These are phyloP conservation scores for Stellera chamaejasme DNA, from an alignment of 345 rosid species.

Conservation along the genomic window DNA sequence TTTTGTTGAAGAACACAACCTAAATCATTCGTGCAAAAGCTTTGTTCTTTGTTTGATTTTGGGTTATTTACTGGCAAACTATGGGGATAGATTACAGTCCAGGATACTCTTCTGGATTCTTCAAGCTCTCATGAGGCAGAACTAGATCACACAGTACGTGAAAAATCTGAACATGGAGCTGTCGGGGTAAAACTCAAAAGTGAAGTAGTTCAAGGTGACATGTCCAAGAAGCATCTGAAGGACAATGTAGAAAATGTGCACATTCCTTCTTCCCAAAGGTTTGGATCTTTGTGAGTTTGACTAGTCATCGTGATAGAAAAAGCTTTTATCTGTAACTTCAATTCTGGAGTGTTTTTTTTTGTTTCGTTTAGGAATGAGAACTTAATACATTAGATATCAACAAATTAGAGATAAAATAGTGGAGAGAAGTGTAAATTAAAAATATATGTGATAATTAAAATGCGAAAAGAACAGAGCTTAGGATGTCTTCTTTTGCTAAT, in stretches of 20 bases:
- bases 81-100: slow-evolving; percentile 41
- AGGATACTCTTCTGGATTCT: slow-evolving; percentile 31
- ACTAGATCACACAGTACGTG: slow-evolving; percentile 12
- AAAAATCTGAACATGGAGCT: slow-evolving; percentile 18
- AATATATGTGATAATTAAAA: too few species aligned
- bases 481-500: too few species aligned
- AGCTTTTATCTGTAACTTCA: background rate
- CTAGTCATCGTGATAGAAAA: background rate
- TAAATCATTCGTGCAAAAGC: slow-evolving; percentile 5
- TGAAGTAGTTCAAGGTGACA: slow-evolving; percentile 20
- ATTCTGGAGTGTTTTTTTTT: background rate
- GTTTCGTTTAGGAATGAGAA: background rate
- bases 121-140: slow-evolving; percentile 20
- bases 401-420: too few species aligned
- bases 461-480: too few species aligned
- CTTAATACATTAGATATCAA: background rate
- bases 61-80: slow-evolving; percentile 15
- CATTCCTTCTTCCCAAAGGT: slow-evolving; percentile 22
- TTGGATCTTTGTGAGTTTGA: slow-evolving; percentile 6
- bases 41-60: slow-evolving; percentile 7
- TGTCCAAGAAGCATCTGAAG: slow-evolving; percentile 16
- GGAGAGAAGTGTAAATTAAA: too few species aligned
- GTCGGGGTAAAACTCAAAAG: slow-evolving; percentile 7
- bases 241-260: slow-evolving; percentile 16
- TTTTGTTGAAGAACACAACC: background rate